Percentiles rank a stretch among this genome's conserved stretches.
These are phyloP conservation scores for Candida krabiensis DNA, from an alignment of 805 yeast species.

Conservation along the genomic window DNA sequence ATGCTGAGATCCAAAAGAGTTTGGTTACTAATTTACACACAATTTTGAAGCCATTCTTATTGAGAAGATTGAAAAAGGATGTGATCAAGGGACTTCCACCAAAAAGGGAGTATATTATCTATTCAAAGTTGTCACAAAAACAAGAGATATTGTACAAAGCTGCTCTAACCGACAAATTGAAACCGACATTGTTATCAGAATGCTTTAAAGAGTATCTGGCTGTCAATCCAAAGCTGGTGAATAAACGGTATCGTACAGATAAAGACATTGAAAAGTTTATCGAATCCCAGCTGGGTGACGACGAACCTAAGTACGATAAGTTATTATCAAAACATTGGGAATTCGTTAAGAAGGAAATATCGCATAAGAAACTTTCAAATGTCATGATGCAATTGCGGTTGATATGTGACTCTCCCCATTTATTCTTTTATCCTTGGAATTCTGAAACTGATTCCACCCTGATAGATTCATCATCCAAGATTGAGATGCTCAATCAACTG, in stretches of 20 bases:
- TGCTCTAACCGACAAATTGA: conserved; percentile 47
- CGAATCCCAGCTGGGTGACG: conserved; percentile 19
- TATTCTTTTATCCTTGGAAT: conserved; percentile 79
- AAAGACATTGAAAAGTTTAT: conserved; percentile 44
- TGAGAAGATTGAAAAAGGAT: conserved; percentile 76
- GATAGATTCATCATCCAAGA: conserved; percentile 65
- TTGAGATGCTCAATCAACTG: conserved; percentile 67
- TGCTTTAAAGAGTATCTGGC: conserved; percentile 52
- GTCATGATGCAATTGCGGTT: conserved; percentile 81
- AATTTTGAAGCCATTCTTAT: conserved; percentile 81
- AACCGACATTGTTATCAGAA: conserved; percentile 43
- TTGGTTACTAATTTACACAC: conserved; percentile 79
- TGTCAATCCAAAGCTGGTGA: conserved; percentile 33
- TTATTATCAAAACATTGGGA: conserved; percentile 23
- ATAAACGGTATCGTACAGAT: conserved; percentile 15
- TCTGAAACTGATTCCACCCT: conserved; percentile 41
- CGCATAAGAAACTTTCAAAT: conserved; percentile 58
- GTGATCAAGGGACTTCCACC: conserved; percentile 76
- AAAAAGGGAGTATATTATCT: conserved; percentile 84
- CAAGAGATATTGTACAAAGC: conserved; percentile 56
- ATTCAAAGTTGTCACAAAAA: conserved; percentile 59
- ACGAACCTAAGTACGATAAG: conserved; percentile 8
- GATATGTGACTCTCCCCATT: conserved; percentile 82
- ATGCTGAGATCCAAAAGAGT: conserved; percentile 55
- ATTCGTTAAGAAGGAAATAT: conserved; percentile 41